Percentiles rank a stretch among this genome's conserved stretches.
phyloP scores from a whole-genome alignment of 768 basidiomycete species.

The Russula emetica region DNA sequence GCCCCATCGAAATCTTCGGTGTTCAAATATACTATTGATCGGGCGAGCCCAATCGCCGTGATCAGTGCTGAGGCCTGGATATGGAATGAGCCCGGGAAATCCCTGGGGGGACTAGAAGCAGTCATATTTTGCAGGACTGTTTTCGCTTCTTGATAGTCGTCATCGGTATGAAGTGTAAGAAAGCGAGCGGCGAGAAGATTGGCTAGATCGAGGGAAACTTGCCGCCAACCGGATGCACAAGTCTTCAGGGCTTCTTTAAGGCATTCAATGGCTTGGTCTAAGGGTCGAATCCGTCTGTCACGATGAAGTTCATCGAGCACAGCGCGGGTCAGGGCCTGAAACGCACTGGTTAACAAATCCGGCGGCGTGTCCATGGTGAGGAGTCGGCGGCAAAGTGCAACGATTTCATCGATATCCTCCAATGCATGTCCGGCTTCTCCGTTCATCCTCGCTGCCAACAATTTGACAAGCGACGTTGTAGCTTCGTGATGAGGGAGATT shows the following conservation, averaged over 20 bases:
- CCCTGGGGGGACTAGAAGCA: not conserved
- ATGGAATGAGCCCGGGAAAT: not conserved
- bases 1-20: not conserved
- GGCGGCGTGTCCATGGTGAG: not conserved
- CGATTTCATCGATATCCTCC: not conserved
- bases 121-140: not conserved
- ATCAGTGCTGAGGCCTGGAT: not conserved
- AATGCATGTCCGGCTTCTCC: not conserved
- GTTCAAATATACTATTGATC: not conserved
- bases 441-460: not conserved
- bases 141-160: not conserved
- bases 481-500: not conserved
- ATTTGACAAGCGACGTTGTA: not conserved
- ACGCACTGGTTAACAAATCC: not conserved
- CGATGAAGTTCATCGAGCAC: not conserved
- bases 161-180: not conserved
- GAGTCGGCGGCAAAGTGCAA: constrained; percentile 2
- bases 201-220: not conserved
- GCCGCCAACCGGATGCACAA: not conserved
- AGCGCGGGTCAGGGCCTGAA: not conserved
- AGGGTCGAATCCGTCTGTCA: not conserved
- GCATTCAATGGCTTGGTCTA: not conserved
- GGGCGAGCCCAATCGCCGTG: not conserved
- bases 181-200: not conserved
- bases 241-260: not conserved